Evolutionary conservation across 2,329 filamentous ascomycete genomes (phyloP), one percentile per base, ranked within the genome.

Genomic region (Graphiopsis chlorocephala): DNA sequence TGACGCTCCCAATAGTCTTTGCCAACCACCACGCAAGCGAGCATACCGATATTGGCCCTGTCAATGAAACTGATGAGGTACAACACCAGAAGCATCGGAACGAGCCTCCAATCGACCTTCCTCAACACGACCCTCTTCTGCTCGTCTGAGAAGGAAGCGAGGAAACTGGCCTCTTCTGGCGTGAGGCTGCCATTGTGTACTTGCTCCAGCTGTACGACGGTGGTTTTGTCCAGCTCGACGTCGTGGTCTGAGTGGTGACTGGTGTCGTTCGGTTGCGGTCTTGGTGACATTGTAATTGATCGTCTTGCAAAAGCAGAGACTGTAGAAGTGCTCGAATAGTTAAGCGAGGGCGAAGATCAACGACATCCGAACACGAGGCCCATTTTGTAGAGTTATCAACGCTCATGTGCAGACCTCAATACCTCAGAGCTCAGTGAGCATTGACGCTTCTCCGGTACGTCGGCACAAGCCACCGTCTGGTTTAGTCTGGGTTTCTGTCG

Each of bases 41-140:
- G 20, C 52, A 25, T 38, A 65, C 45, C 56, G 25, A 63, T 66
- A 26, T 66, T 74, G 64, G 71, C 69, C 70, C 72, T 67, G 45
- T 72, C 78, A 28, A 80, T 35, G 29, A 73, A 72, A 6, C 65
- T 72, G 14, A 74, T 64, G 8, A 79, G 69, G 62, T 80, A 80
- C 6, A 80, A 57, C 0, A 79, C 61, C 4, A 67, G 74, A 6
- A 80, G 73, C n/a, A 75, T 75, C 2, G 78, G 78, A 1, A 80
- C 67, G 3, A 80, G 65, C 47, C 73, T 72, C 17, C 70, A 52
- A 20, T 73, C 80, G 58, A 80, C 82, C 78, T 82, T 88, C 7
- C 85, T 78, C 15, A 90, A 70, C 3, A 68, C 47, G 20, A 23
- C 57, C 50, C 60, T 66, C 62, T 48, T 64, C 56, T 72, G 64